A percentile compares a stretch with the other conserved stretches of the same genome.
Evolutionary conservation across 139 green algal species (phyloP).

Genomic region (Coelastrella sp.): DNA sequence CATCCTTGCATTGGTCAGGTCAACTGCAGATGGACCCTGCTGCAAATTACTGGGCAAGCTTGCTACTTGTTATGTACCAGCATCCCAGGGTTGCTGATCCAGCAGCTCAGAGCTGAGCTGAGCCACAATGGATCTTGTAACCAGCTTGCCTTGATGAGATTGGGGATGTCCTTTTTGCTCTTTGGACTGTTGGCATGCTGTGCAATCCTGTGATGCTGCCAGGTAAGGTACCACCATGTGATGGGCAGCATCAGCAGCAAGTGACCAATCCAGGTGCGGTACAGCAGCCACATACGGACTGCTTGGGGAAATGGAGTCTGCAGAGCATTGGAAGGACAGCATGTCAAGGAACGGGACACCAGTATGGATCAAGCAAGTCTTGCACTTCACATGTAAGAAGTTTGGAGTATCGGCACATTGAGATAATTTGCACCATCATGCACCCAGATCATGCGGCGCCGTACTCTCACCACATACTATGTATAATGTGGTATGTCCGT

Average conservation of each 20-base stretch:
- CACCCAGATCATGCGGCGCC: too few species aligned
- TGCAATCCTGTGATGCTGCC: slow-evolving; percentile 47
- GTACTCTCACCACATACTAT: too few species aligned
- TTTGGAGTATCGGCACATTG: not conserved
- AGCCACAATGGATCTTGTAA: not conserved
- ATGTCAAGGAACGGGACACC: not conserved
- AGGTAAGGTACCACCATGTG: slow-evolving; percentile 50
- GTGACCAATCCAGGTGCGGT: slow-evolving; percentile 38
- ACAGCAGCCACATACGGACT: slow-evolving; percentile 32
- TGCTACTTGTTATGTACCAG: slow-evolving; percentile 54
- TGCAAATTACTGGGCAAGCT: too few species aligned
- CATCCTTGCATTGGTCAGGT: too few species aligned
- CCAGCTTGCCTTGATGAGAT: slow-evolving; percentile 29
- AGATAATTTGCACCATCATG: too few species aligned
- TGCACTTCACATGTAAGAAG: not conserved
- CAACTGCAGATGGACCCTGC: too few species aligned
- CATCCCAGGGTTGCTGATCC: not conserved
- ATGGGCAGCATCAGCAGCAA: slow-evolving; percentile 43
- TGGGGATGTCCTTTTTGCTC: slow-evolving; percentile 46
- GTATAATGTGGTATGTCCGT: too few species aligned
- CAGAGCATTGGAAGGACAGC: not conserved
- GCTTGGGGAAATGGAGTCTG: slow-evolving; percentile 31
- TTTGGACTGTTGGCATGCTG: slow-evolving; percentile 43
- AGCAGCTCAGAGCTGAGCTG: not conserved
- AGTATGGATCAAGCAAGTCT: not conserved